Base-by-base conservation (phyloP, 805 yeast genomes). In the Ogataea wickerhamii region DNA sequence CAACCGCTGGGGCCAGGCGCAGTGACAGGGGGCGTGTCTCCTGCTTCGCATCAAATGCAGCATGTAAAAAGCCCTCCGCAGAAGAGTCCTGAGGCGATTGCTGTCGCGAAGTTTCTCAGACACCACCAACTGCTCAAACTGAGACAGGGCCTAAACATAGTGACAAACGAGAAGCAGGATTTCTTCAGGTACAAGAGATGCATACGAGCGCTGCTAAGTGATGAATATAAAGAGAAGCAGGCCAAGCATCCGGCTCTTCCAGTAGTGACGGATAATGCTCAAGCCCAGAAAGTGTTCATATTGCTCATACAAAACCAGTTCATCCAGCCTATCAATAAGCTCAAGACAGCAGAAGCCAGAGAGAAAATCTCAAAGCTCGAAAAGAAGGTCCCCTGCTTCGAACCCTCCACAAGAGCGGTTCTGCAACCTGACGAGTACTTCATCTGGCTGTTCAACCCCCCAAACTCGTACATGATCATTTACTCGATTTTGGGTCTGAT, bases 111-210 rank as follows among this genome's bases (percentile, higher is more conserved):
- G 37, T 83, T 70, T 45, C 67, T 89, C 45, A 78, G 91, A 43
- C 75, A 77, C 49, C 74, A 84, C 60, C 57, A 67, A 23, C 61
- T 65, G n/a, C 68, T 91, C 46, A 93, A 91, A 56, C 84, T 82
- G 61, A 78, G 98, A 52, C 74, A 76, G 44, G 97, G 97, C 11
- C 45, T 60, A 28, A 54, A 55, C 38, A 60, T 81, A n/a, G 67
- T 81, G 37, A 80, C 82, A 51, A 80, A 82, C 38, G 75, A 75
- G 45, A 79, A 78, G 33, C 73, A 77, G 24, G 95, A 87, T 42
- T 88, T 93, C 61, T 93, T 91, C 73, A 73, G 95, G 49, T 83
- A 71, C 60, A 91, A 91, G 61, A 76, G 98, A 53, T 82, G 87
- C 29, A 65, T 77, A 11, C 70, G 98, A 48, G 95, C 94, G 1